Evolutionary conservation across 768 basidiomycete genomes (phyloP).

Genomic region (Gymnopilus dilepis): DNA sequence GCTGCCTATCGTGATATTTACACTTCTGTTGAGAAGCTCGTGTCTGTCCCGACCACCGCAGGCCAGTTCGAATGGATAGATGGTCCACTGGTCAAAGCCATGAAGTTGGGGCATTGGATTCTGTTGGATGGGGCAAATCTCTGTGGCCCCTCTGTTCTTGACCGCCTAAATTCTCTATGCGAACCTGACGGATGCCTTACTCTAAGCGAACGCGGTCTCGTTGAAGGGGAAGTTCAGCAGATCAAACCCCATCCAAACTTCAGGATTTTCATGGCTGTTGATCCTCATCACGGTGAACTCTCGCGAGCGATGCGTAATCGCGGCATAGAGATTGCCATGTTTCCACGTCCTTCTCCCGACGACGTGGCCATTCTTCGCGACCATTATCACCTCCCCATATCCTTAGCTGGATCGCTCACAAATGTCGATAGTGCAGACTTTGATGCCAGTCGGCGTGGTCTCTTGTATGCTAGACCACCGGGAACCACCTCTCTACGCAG

Average conservation of each 20-base stretch:
- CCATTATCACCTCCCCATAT: conserved; percentile 52
- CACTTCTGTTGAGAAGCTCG: conserved; percentile 28
- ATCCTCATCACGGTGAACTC: conserved; percentile 90
- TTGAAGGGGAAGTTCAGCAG: conserved; percentile 74
- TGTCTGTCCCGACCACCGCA: conserved; percentile 30
- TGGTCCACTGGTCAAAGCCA: conserved; percentile 85
- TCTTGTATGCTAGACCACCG: conserved; percentile 16
- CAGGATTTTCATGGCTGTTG: conserved; percentile 91
- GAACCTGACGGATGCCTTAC: conserved; percentile 82
- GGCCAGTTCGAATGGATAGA: conserved; percentile 94
- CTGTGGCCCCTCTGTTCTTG: conserved; percentile 94
- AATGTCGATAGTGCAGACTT: conserved; percentile 31
- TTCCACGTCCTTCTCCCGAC: conserved; percentile 41
- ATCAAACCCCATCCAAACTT: conserved; percentile 88
- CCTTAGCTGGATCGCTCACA: conserved; percentile 4
- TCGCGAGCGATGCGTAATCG: conserved; percentile 99
- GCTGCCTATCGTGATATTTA: conserved; percentile 15
- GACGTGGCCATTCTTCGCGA: conserved; percentile 54
- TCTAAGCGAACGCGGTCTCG: conserved; percentile 89
- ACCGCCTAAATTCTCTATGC: conserved; percentile 95
- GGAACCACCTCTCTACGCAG: conserved; percentile 27
- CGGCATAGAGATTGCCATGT: conserved; percentile 81
- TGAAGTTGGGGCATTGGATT: conserved; percentile 89
- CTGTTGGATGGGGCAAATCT: conserved; percentile 92
- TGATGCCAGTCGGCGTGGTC: conserved; percentile 43